A percentile compares a stretch with the other conserved stretches of the same genome.
These are phyloP conservation scores for Tricholoma flavovirens DNA, from an alignment of 768 basidiomycete genomes.

Conservation along the genomic window DNA sequence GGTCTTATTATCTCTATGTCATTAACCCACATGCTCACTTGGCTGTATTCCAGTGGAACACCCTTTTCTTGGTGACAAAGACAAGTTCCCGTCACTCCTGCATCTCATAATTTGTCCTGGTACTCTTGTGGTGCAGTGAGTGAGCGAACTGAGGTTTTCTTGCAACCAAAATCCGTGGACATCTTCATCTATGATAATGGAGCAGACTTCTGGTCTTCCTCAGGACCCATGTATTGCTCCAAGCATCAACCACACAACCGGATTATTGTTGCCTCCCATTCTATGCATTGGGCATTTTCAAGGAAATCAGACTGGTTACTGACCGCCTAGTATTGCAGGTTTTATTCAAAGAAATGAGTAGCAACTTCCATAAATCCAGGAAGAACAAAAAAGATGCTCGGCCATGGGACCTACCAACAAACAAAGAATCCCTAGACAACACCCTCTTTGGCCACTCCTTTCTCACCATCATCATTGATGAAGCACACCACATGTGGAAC, in stretches of 20 bases:
- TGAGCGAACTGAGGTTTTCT: no score
- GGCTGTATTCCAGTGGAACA: no score
- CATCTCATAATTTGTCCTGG: conserved; percentile 19
- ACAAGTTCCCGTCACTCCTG: conserved; percentile 1
- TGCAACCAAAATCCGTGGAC: conserved; percentile 14
- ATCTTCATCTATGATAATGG: conserved; percentile 20
- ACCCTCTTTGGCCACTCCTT: conserved; percentile 16
- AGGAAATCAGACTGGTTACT: not conserved
- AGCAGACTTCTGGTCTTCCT: conserved; percentile 15
- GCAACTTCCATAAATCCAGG: not conserved
- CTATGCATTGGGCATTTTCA: conserved; percentile 16
- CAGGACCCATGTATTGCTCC: conserved; percentile 15
- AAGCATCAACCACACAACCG: no score
- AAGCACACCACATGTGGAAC: conserved; percentile 20
- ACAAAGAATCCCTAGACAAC: not conserved
- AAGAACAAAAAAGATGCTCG: not conserved
- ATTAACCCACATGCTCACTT: not conserved
- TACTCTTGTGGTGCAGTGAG: conserved; percentile 20
- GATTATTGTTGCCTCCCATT: no score
- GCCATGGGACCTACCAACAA: conserved; percentile 16
- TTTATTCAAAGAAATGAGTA: conserved; percentile 9
- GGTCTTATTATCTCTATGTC: not conserved
- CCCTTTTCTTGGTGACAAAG: no score
- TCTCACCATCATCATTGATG: conserved; percentile 15
- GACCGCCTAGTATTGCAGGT: conserved; percentile 8